Conservation (phyloP, 345 rosid species). For the Melaleuca quinquenervia region DNA sequence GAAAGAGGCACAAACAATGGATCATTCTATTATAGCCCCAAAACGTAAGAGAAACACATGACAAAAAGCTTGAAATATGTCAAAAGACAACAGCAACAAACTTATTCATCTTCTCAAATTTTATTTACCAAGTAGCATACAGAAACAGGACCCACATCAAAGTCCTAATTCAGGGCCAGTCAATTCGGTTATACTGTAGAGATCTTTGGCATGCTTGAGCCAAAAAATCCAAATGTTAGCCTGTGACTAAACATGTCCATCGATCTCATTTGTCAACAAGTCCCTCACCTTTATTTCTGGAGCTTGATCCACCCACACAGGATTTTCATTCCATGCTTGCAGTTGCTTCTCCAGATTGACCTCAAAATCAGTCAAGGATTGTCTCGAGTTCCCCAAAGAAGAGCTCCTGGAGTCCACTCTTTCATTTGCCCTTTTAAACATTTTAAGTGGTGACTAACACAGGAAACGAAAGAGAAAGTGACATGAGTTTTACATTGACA, state of each 20-base stretch:
- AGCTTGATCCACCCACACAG: slow-evolving; percentile 50
- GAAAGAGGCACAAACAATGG: neutral
- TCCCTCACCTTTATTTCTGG: slow-evolving; percentile 49
- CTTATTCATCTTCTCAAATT: neutral
- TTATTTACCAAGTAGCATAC: neutral
- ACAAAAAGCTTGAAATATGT: neutral
- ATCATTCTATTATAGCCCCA: neutral
- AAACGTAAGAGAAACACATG: neutral
- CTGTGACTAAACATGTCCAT: neutral
- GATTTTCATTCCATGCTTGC: slow-evolving; percentile 68
- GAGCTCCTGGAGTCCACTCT: slow-evolving; percentile 11
- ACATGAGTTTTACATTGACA: neutral
- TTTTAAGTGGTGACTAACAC: slow-evolving; percentile 45
- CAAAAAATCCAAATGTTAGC: neutral
- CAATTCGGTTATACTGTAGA: neutral
- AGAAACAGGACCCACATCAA: neutral
- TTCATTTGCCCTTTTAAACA: slow-evolving; percentile 23
- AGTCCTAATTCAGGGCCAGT: neutral
- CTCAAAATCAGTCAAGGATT: slow-evolving; percentile 18
- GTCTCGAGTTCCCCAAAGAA: slow-evolving; percentile 25
- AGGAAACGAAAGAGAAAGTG: neutral
- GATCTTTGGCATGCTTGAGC: neutral
- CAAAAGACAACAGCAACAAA: neutral
- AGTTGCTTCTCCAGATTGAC: slow-evolving; percentile 55
- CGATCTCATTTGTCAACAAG: neutral